A percentile compares a stretch with the other conserved stretches of the same genome.
These are phyloP conservation scores for Podospora tetraspora DNA, from an alignment of 495 filamentous ascomycete species.

Conservation along the genomic window DNA sequence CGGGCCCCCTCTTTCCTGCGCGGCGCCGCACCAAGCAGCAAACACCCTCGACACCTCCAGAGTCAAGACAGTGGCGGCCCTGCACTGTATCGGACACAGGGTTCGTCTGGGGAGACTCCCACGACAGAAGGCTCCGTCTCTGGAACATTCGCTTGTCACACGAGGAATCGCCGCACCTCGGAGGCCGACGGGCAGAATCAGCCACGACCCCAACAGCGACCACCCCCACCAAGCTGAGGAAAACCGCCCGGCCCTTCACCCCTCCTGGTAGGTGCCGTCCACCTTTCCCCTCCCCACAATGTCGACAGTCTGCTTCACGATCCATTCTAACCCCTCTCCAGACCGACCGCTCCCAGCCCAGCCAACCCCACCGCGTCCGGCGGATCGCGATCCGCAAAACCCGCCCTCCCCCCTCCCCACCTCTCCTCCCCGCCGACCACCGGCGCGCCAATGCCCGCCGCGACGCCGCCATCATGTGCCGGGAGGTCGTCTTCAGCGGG, in stretches of 20 bases:
- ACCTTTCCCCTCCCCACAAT: background rate
- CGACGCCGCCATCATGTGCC: constrained; percentile 27
- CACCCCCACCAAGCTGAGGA: background rate
- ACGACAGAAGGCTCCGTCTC: background rate
- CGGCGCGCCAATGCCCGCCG: background rate
- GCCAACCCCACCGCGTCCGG: background rate
- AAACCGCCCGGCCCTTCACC: background rate
- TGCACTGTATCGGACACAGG: background rate
- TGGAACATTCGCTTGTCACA: background rate
- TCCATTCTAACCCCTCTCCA: background rate
- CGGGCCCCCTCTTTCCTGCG: background rate
- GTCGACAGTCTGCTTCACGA: background rate
- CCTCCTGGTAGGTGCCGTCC: background rate
- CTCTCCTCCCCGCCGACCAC: no score
- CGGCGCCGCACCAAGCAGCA: background rate
- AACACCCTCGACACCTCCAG: background rate
- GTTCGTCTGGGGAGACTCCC: background rate
- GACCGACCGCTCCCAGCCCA: background rate
- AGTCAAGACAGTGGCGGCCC: background rate
- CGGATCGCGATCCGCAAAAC: background rate
- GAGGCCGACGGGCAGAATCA: background rate
- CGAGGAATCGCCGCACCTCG: background rate
- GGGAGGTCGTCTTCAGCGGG: constrained; percentile 30
- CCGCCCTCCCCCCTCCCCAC: no score
- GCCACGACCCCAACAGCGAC: background rate